phyloP scores from a whole-genome alignment of 2,329 filamentous ascomycete species.

The Fusarium solani-melongenae region DNA sequence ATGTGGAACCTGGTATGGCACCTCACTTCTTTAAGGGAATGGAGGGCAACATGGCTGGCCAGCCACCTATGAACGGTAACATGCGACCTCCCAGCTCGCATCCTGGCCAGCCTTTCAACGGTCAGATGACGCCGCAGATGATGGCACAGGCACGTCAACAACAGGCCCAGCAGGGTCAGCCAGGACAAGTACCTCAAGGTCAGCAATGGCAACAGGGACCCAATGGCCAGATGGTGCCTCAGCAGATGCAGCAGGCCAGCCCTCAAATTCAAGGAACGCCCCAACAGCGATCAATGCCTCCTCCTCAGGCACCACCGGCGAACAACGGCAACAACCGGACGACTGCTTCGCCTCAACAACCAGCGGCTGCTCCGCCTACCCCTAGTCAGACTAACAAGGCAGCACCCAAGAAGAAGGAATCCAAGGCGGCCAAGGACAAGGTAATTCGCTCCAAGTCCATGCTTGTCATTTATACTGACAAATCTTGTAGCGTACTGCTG shows the following conservation, averaged over 20 bases:
- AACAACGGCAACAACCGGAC: conserved; percentile 65
- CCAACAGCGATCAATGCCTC: conserved; percentile 78
- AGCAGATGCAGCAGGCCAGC: conserved; percentile 54
- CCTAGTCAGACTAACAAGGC: conserved; percentile 79
- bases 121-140: conserved; percentile 71
- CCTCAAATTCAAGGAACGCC: conserved; percentile 72
- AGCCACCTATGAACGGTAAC: conserved; percentile 69
- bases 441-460: conserved; percentile 58
- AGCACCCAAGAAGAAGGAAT: conserved; percentile 81
- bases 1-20: conserved; percentile 71
- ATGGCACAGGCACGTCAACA: conserved; percentile 55
- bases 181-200: conserved; percentile 45
- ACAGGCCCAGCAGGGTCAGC: conserved; percentile 52
- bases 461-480: conserved; percentile 17
- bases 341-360: conserved; percentile 71
- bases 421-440: conserved; percentile 74
- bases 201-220: conserved; percentile 55
- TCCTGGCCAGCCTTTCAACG: conserved; percentile 67
- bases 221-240: conserved; percentile 55
- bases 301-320: conserved; percentile 69
- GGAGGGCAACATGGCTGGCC: conserved; percentile 55
- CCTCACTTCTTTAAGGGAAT: conserved; percentile 70
- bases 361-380: conserved; percentile 77
- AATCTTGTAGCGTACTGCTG: conserved; percentile 57
- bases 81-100: conserved; percentile 77